Base-by-base conservation (phyloP, 768 basidiomycete species). In the Boletellus sp. region DNA sequence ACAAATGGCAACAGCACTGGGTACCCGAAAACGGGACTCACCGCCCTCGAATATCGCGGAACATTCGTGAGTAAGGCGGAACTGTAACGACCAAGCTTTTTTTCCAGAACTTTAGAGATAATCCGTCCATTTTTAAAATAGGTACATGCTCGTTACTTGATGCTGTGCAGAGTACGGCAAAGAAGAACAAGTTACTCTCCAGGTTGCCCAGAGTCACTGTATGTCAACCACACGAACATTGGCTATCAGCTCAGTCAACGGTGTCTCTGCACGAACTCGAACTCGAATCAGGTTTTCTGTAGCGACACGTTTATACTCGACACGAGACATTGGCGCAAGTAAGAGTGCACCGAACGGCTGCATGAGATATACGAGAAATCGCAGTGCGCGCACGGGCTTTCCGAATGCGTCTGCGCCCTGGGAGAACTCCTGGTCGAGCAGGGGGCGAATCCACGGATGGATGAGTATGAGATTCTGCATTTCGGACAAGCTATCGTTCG, bases 401-500 rank as follows among this genome's bases (percentile, higher is more conserved):
- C 42, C 48, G 22, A 19, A n/a, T 3, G 3, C 7, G 9, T 11
- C 8, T 46, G 8, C 19, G 16, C 35, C 24, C 2, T 19, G n/a
- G 5, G 33, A 22, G 23, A 20, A 36, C 19, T 47, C 41, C 8
- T 26, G 23, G 3, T 37, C 51, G 31, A 47, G 51, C 15, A 53
- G 13, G 8, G 42, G 37, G 35, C 19, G 16, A 33, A 50, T 41
- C 48, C 52, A 50, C 2, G 52, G 44, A 20, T 50, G 52, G 16
- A 53, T 11, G 32, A 53, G 48, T 3, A 37, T 2, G 3, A 53
- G 45, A 11, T 31, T 1, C 3, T 50, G 7, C 37, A 23, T 40
- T 6, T 5, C 34, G 12, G 31, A 32, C 3, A 50, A 19, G 9
- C 37, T 17, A 2, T 42, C 32, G 12, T 6, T 40, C 6, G 52